Evolutionary conservation across 2,329 filamentous ascomycete genomes (phyloP).

Genomic region (Diplocarpon rosae): DNA sequence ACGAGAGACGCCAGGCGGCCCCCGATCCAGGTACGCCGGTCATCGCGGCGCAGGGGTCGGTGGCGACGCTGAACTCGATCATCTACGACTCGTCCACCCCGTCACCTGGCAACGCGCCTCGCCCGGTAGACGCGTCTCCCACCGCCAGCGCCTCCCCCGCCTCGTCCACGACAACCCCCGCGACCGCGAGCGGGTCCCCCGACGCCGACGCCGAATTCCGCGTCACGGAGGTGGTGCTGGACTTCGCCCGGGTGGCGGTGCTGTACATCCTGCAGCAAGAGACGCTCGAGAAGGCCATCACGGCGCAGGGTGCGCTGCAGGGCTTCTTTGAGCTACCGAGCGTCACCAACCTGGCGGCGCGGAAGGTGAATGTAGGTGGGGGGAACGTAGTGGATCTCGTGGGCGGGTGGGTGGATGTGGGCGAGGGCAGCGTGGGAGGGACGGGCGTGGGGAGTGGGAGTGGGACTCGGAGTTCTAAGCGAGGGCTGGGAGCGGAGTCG

Average conservation of each 20-base stretch:
- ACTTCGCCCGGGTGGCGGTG: slow-evolving; percentile 53
- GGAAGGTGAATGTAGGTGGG: slow-evolving; percentile 22
- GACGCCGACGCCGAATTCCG: slow-evolving; percentile 29
- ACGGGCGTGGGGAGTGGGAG: too few species aligned
- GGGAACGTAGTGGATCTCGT: slow-evolving; percentile 20
- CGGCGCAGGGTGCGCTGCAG: slow-evolving; percentile 44
- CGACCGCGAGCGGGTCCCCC: slow-evolving; percentile 3
- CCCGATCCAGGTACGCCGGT: too few species aligned
- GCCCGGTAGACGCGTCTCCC: background rate
- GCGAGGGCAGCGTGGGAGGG: slow-evolving; percentile 12
- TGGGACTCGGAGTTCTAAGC: too few species aligned
- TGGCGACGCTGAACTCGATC: too few species aligned
- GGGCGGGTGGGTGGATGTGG: slow-evolving; percentile 11
- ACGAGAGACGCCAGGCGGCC: too few species aligned
- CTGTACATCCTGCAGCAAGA: slow-evolving; percentile 50
- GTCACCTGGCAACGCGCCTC: too few species aligned
- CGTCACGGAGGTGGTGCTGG: slow-evolving; percentile 44
- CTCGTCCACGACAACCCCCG: background rate
- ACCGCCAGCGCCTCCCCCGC: background rate
- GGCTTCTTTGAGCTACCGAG: slow-evolving; percentile 36
- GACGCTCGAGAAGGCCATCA: slow-evolving; percentile 37
- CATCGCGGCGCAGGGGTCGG: too few species aligned
- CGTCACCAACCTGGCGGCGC: slow-evolving; percentile 14
- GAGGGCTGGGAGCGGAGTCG: too few species aligned
- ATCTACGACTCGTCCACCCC: too few species aligned